Evolutionary conservation across 1,284 basidiomycete genomes (phyloP).

Genomic region (Ustilago trichophora): DNA sequence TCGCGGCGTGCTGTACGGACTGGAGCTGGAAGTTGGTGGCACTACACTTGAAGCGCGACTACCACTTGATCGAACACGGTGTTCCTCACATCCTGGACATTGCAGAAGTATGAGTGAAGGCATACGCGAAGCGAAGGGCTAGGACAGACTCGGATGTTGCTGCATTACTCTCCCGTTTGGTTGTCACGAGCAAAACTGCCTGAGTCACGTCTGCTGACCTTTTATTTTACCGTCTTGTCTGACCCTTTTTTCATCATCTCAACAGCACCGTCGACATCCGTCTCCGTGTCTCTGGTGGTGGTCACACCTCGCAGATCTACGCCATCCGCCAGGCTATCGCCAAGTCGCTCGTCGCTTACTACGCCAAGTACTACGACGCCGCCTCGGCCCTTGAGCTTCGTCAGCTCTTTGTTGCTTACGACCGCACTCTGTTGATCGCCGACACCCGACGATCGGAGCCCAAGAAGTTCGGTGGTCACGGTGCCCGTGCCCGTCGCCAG

Average conservation of each 20-base stretch:
- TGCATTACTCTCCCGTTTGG: background rate
- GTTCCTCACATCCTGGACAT: no score
- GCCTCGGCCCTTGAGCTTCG: slow-evolving; percentile 76
- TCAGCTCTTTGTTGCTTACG: slow-evolving; percentile 64
- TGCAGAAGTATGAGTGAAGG: no score
- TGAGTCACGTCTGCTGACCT: slow-evolving; percentile 13
- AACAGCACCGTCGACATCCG: slow-evolving; percentile 82
- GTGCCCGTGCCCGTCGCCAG: slow-evolving; percentile 67
- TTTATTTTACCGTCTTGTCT: no score
- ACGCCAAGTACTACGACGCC: slow-evolving; percentile 98
- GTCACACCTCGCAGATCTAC: slow-evolving; percentile 98
- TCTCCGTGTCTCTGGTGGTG: slow-evolving; percentile 98
- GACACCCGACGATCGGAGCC: slow-evolving; percentile 99
- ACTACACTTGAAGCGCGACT: no score
- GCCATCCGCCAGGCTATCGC: slow-evolving; percentile 99
- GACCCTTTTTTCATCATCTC: background rate
- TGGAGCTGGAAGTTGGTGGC: no score
- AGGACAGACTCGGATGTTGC: no score
- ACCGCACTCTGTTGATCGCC: slow-evolving; percentile 89
- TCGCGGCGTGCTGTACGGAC: no score
- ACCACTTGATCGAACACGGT: no score
- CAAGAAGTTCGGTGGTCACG: slow-evolving; percentile 77
- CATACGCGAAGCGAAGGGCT: no score
- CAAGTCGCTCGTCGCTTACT: slow-evolving; percentile 95
- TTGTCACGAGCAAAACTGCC: no score